Percentiles rank a stretch among this genome's conserved stretches.
These are phyloP conservation scores for Debaryomycetaceae sp. DNA, from an alignment of 1,139 yeast species.

Conservation along the genomic window DNA sequence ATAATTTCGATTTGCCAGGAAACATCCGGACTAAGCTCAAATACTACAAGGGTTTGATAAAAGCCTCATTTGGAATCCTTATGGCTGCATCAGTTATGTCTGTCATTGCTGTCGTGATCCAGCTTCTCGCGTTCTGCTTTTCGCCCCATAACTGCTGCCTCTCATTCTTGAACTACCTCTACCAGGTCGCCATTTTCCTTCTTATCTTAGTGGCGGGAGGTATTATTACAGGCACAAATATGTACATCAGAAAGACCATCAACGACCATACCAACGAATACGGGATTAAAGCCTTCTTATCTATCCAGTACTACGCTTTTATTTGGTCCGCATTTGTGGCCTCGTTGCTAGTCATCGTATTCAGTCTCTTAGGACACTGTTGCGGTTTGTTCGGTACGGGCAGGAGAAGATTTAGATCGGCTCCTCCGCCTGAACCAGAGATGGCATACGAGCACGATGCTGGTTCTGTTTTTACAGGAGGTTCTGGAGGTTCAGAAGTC, in stretches of 20 bases:
- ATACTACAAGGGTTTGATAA: constrained; percentile 24
- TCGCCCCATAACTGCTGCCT: constrained; percentile 39
- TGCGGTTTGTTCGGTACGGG: constrained; percentile 39
- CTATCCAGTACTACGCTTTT: constrained; percentile 43
- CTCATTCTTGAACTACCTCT: constrained; percentile 38
- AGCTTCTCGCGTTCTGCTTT: constrained; percentile 30
- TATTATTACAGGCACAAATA: constrained; percentile 32
- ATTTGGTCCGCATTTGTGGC: constrained; percentile 42
- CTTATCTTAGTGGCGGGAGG: constrained; percentile 32
- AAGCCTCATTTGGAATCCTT: constrained; percentile 27
- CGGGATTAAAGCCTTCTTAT: constrained; percentile 37
- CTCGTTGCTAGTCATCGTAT: constrained; percentile 29
- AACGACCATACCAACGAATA: constrained; percentile 27
- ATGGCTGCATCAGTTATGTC: constrained; percentile 26
- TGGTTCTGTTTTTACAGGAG: neutral
- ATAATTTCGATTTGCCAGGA: constrained; percentile 38
- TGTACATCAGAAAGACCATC: constrained; percentile 27
- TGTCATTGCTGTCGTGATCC: constrained; percentile 28
- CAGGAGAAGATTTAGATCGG: constrained; percentile 28
- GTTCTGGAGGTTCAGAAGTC: constrained; percentile 1
- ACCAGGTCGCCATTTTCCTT: constrained; percentile 29
- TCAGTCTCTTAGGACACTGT: constrained; percentile 43
- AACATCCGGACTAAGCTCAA: constrained; percentile 29
- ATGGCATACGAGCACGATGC: constrained; percentile 27
- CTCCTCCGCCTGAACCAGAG: constrained; percentile 15